Percentiles rank a stretch among this genome's conserved stretches.
phyloP scores from a whole-genome alignment of 345 rosid genomes.

The Brassica napus region DNA sequence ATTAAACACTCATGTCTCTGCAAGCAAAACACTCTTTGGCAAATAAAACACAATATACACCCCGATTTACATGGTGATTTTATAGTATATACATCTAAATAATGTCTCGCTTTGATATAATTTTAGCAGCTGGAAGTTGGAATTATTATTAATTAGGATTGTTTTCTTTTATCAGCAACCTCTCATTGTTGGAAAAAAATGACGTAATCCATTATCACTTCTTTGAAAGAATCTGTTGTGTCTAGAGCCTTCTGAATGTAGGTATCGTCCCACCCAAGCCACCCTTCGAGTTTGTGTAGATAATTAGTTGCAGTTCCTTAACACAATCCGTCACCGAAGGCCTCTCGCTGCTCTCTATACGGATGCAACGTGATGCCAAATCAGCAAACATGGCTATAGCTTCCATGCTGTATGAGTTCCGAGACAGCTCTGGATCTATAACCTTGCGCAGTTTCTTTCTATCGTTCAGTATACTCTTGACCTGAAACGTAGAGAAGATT shows the following conservation, averaged over 20 bases:
- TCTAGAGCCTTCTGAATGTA: conserved; percentile 57
- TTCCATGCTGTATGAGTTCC: conserved; percentile 74
- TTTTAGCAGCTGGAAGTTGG: conserved; percentile 21
- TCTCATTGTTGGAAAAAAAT: conserved; percentile 26
- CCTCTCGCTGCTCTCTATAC: conserved; percentile 77
- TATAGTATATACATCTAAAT: conserved; percentile 32
- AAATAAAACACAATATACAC: conserved; percentile 7
- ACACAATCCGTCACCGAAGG: conserved; percentile 83
- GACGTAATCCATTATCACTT: conserved; percentile 19
- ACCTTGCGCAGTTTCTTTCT: conserved; percentile 75
- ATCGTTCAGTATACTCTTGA: conserved; percentile 73
- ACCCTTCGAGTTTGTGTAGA: conserved; percentile 69
- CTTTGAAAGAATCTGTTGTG: conserved; percentile 31
- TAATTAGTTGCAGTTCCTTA: conserved; percentile 76
- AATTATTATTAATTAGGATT: conserved; percentile 21
- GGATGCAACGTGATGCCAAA: conserved; percentile 92
- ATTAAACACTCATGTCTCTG: conserved; percentile 10
- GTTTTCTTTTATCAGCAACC: conserved; percentile 13
- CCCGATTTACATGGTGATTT: not conserved
- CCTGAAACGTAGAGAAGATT: conserved; percentile 52
- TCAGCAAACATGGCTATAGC: conserved; percentile 87
- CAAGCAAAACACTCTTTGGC: conserved; percentile 16
- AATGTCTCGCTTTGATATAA: conserved; percentile 12
- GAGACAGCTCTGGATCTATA: conserved; percentile 77
- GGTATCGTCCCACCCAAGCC: conserved; percentile 56